A percentile compares a stretch with the other conserved stretches of the same genome.
Conservation (phyloP, 768 basidiomycete genomes). For the Trametes villosa region DNA sequence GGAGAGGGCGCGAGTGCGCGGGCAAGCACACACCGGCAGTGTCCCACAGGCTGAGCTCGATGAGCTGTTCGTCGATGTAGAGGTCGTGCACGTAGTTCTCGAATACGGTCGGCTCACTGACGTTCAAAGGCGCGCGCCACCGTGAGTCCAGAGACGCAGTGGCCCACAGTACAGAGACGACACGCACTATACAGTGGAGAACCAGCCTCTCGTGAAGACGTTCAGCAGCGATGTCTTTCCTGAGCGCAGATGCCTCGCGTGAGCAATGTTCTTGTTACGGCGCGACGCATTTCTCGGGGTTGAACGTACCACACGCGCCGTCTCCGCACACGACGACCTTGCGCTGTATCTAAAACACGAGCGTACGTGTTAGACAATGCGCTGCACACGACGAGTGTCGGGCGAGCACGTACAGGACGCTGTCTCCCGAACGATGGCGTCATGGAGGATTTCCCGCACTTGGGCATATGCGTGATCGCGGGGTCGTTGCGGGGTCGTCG, state of each 20-base stretch:
- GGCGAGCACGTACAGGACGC: constrained; percentile 18
- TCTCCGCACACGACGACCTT: constrained; percentile 94
- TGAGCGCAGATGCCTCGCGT: constrained; percentile 28
- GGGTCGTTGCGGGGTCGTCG: background rate
- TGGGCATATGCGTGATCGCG: constrained; percentile 11
- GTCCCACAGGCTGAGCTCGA: constrained; percentile 96
- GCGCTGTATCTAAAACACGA: constrained; percentile 46
- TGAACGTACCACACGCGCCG: constrained; percentile 82
- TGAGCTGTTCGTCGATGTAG: constrained; percentile 80
- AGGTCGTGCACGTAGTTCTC: constrained; percentile 97
- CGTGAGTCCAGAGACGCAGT: background rate
- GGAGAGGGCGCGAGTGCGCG: background rate
- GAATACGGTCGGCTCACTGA: constrained; percentile 91
- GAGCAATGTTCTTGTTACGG: no score
- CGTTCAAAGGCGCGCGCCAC: no score
- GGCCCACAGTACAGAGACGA: background rate
- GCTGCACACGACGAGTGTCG: no score
- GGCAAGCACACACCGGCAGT: constrained; percentile 75
- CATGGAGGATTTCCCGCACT: constrained; percentile 20
- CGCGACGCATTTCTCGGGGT: no score
- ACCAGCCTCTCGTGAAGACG: constrained; percentile 89
- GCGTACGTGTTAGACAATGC: background rate
- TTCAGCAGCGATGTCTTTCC: constrained; percentile 87
- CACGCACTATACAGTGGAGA: constrained; percentile 90
- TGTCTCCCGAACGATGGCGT: constrained; percentile 23